phyloP scores from a whole-genome alignment of 2,329 filamentous ascomycete genomes.

The Graphiopsis chlorocephala region DNA sequence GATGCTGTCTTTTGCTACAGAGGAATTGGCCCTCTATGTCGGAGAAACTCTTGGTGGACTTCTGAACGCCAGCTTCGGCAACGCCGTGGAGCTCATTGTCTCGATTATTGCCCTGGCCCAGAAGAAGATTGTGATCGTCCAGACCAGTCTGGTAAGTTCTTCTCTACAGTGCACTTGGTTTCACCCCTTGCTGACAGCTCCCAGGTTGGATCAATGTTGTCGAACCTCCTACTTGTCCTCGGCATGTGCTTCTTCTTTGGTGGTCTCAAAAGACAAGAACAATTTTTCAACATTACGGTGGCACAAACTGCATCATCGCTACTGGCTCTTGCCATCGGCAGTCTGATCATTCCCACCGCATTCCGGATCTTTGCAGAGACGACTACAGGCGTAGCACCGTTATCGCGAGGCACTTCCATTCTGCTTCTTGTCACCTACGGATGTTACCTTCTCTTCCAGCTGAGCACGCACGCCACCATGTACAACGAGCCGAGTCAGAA shows the following conservation, averaged over 20 bases:
- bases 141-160: slow-evolving; percentile 66
- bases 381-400: slow-evolving; percentile 29
- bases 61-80: slow-evolving; percentile 86
- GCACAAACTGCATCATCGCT: slow-evolving; percentile 85
- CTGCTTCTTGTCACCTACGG: slow-evolving; percentile 82
- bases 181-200: not conserved
- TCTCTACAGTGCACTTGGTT: not conserved
- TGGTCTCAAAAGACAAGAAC: slow-evolving; percentile 72
- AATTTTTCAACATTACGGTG: slow-evolving; percentile 88
- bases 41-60: slow-evolving; percentile 86
- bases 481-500: slow-evolving; percentile 81
- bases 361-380: slow-evolving; percentile 59
- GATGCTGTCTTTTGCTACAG: slow-evolving; percentile 82
- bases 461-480: slow-evolving; percentile 76
- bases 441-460: slow-evolving; percentile 84
- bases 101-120: slow-evolving; percentile 78
- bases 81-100: slow-evolving; percentile 51
- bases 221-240: slow-evolving; percentile 83
- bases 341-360: slow-evolving; percentile 85
- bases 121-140: slow-evolving; percentile 76
- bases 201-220: slow-evolving; percentile 79
- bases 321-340: slow-evolving; percentile 73
- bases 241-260: slow-evolving; percentile 93
- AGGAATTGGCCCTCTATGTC: slow-evolving; percentile 74
- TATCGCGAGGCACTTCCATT: slow-evolving; percentile 72